Base-by-base conservation (phyloP, 768 basidiomycete species). In the Cyclocybe aegerita region DNA sequence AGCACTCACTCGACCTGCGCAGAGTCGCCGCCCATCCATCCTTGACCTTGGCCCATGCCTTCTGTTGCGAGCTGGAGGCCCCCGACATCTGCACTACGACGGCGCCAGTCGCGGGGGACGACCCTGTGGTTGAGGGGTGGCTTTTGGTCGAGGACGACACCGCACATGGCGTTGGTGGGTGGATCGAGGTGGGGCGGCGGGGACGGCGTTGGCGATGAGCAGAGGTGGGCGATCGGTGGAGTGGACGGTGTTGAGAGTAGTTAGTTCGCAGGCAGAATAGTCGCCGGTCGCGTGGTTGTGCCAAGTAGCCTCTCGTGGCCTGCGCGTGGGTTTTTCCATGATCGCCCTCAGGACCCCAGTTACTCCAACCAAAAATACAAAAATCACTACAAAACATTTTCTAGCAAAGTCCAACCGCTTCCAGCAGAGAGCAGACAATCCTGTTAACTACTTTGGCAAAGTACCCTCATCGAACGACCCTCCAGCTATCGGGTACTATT, bases 381-480 rank as follows among this genome's bases (percentile, higher is more conserved):
- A n/a, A n/a, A n/a, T n/a, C n/a, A n/a, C n/a, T n/a, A 29, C 37
- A 63, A 64, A 65, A 68, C 64, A 65, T 63, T 63, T 63, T 63
- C 66, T 60, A 59, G 54, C 63, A 64, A 64, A 60, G 59, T 54
- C 58, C 60, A 60, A 62, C 60, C 60, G 59, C 60, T 63, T 23
- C 30, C 16, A 37, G 17, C 35, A 38, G n/a, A 34, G 6, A 85
- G 82, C 83, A 85, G 83, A 83, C 81, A 79, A 83, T 82, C 81
- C 82, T 82, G 83, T 88, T 89, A 90, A 90, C 87, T 87, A 90
- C 88, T 90, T 88, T 86, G 88, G 87, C 87, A 90, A 90, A 88
- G 88, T 88, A 85, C 86, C 86, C 47, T 53, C 15, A 32, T 8
- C 23, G 41, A 23, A 48, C 4, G 4, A 9, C 17, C 23, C 30